phyloP scores from a whole-genome alignment of 192 early-diverging fungal genomes.

The Coemansia umbellata region DNA sequence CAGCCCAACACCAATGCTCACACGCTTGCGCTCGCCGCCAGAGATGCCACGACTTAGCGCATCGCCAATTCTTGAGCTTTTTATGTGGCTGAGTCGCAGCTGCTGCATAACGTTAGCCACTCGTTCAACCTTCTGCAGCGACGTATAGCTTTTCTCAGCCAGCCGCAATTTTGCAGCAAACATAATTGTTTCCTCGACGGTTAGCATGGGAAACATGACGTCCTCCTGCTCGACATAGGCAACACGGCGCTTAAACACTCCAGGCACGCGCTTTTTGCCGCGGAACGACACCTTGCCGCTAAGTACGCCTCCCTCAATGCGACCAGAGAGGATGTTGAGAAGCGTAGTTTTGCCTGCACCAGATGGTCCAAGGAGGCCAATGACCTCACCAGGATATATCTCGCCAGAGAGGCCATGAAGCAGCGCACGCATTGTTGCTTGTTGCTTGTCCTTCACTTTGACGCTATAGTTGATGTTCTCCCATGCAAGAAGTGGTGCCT shows the following conservation, averaged over 20 bases:
- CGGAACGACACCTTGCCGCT: slow-evolving; percentile 77
- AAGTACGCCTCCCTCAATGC: slow-evolving; percentile 65
- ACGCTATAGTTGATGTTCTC: slow-evolving; percentile 43
- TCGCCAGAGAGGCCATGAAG: slow-evolving; percentile 69
- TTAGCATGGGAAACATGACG: slow-evolving; percentile 77
- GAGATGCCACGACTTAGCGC: slow-evolving; percentile 71
- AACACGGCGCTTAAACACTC: slow-evolving; percentile 66
- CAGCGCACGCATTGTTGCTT: slow-evolving; percentile 49
- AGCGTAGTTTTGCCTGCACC: slow-evolving; percentile 92
- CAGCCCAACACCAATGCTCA: slow-evolving; percentile 90
- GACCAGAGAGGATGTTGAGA: slow-evolving; percentile 81
- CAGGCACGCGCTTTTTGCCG: slow-evolving; percentile 60
- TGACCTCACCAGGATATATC: slow-evolving; percentile 79
- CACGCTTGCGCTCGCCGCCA: slow-evolving; percentile 90
- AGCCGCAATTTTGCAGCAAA: slow-evolving; percentile 85
- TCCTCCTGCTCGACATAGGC: slow-evolving; percentile 94
- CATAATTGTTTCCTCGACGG: slow-evolving; percentile 86
- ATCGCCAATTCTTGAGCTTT: slow-evolving; percentile 75
- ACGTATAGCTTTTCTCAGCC: slow-evolving; percentile 61
- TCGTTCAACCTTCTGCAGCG: slow-evolving; percentile 61
- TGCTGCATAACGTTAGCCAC: slow-evolving; percentile 81
- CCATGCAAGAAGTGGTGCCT: slow-evolving; percentile 41
- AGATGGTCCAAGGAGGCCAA: slow-evolving; percentile 91
- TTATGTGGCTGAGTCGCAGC: slow-evolving; percentile 79
- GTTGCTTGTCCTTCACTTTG: slow-evolving; percentile 39